Percentiles rank a stretch among this genome's conserved stretches.
Evolutionary conservation across 768 basidiomycete genomes (phyloP).

Genomic region (Calocybe indica): DNA sequence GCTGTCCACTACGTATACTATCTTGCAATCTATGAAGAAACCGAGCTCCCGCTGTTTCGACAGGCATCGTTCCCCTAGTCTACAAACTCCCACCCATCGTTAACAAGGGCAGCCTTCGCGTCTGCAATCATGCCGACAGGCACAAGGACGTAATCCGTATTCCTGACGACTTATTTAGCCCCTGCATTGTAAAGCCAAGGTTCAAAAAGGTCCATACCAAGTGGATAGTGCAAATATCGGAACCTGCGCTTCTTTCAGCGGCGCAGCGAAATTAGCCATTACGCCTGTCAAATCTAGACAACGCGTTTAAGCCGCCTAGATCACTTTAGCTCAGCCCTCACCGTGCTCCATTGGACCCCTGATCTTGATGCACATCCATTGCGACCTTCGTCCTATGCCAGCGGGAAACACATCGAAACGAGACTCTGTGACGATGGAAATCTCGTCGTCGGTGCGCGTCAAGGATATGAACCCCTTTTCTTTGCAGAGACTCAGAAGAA

Average conservation of each 20-base stretch:
- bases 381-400: conserved; percentile 28
- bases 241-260: conserved; percentile 44
- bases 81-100: conserved; percentile 49
- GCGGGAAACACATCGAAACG: conserved; percentile 27
- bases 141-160: conserved; percentile 62
- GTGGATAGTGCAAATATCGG: conserved; percentile 60
- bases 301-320: not conserved
- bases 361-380: conserved; percentile 59
- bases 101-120: conserved; percentile 35
- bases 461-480: conserved; percentile 40
- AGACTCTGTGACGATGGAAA: conserved; percentile 50
- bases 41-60: not conserved
- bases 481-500: conserved; percentile 23
- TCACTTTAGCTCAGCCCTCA: conserved; percentile 15
- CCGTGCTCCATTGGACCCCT: conserved; percentile 65
- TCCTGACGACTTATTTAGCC: conserved; percentile 31
- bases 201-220: conserved; percentile 32
- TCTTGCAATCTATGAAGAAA: no score
- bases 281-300: conserved; percentile 49
- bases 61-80: conserved; percentile 11
- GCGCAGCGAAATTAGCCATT: conserved; percentile 45
- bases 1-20: no score
- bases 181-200: not conserved
- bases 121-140: conserved; percentile 34
- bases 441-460: conserved; percentile 54